A percentile compares a stretch with the other conserved stretches of the same genome.
These are phyloP conservation scores for Geoglossum cookeanum DNA, from an alignment of 2,329 filamentous ascomycete genomes.

Conservation along the genomic window DNA sequence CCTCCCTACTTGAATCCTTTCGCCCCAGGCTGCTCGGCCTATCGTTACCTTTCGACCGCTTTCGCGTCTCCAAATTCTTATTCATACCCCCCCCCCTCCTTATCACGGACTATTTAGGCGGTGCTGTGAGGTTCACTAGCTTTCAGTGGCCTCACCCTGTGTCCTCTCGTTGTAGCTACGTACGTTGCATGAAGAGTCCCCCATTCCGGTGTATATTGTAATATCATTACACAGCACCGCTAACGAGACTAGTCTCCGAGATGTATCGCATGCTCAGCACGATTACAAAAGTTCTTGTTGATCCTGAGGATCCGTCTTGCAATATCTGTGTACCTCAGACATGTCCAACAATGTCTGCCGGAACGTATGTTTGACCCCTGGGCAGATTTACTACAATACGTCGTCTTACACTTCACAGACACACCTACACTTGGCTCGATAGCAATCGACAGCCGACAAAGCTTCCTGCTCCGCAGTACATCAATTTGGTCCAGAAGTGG, in stretches of 20 bases:
- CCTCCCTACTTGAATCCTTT: neutral
- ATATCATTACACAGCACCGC: constrained; percentile 27
- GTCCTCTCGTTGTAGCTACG: too few relatives aligned
- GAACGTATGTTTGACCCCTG: constrained; percentile 44
- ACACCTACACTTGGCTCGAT: constrained; percentile 94
- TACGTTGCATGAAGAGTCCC: neutral
- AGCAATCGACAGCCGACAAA: constrained; percentile 73
- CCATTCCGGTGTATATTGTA: neutral
- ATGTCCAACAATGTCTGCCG: constrained; percentile 88
- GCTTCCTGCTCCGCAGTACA: constrained; percentile 82
- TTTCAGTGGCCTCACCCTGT: too few relatives aligned
- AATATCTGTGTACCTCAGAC: constrained; percentile 61
- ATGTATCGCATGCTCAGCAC: constrained; percentile 57
- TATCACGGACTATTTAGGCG: too few relatives aligned
- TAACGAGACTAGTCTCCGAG: constrained; percentile 36
- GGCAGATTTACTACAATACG: constrained; percentile 2
- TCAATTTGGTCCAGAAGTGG: constrained; percentile 92
- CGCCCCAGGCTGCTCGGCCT: too few relatives aligned
- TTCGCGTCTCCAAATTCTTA: too few relatives aligned
- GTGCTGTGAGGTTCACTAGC: too few relatives aligned
- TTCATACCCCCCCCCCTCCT: too few relatives aligned
- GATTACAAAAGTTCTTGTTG: neutral
- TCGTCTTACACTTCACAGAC: constrained; percentile 35
- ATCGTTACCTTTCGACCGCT: too few relatives aligned
- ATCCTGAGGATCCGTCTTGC: constrained; percentile 1